Evolutionary conservation across 805 yeast genomes (phyloP), one percentile per base, ranked within the genome.

Genomic region (Dipodascus geniculatus): DNA sequence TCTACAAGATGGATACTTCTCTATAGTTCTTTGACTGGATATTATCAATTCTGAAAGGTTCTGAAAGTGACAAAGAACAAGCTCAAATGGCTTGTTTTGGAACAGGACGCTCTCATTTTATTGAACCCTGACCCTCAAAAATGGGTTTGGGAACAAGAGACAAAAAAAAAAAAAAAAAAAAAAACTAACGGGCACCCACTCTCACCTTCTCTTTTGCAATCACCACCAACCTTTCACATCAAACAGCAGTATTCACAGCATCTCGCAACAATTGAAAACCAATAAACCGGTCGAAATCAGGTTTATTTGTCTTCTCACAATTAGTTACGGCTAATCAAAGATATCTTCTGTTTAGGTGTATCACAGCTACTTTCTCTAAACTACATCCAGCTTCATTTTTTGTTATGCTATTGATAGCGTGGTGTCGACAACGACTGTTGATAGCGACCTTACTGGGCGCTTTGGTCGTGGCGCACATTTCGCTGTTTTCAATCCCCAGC

Each of bases 391-490:
- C n/a, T n/a, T n/a, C n/a, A n/a, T n/a, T n/a, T n/a, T n/a, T n/a
- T n/a, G n/a, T 38, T 16, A 38, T 38, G 44, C 14, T 38, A 17
- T 14, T 38, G 44, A 16, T 38, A n/a, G 4, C 44, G 44, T 38
- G 44, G 44, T 38, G 44, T 38, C 44, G 44, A 38, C 44, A 38
- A 38, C 4, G 44, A 38, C 44, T 38, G 4, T 38, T 38, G 44
- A n/a, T 38, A n/a, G 44, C 44, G 44, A 38, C 44, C 20, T 38
- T 38, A 38, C 20, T 38, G 20, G 44, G 44, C 44, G 44, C 44
- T n/a, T 17, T 38, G 44, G 44, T 38, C 44, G 14, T 38, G 44
- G 44, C 44, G 44, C 44, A 38, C 44, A 17, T 17, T n/a, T 38
- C 14, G 44, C 44, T 6, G 14, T 14, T 38, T 6, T 38, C 44